Conservation (phyloP, 139 green algal species). For the Closterium sp. region DNA sequence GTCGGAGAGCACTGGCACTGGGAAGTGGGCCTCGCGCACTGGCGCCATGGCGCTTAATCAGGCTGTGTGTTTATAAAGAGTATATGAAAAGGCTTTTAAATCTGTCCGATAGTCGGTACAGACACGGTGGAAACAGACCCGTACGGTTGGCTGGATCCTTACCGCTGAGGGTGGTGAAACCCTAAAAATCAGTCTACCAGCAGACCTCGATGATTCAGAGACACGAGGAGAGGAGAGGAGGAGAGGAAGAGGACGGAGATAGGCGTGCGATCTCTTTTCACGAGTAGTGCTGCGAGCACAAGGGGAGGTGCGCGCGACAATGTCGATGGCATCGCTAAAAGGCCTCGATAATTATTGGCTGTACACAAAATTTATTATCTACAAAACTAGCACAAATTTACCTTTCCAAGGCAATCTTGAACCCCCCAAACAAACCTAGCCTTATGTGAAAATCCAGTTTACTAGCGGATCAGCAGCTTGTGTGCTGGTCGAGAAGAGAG, state of each 20-base stretch:
- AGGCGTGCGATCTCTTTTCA: neutral
- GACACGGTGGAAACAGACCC: neutral
- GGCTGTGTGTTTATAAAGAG: too few species aligned
- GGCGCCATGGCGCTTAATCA: neutral
- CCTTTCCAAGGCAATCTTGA: too few species aligned
- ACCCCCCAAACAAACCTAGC: too few species aligned
- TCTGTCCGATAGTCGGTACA: neutral
- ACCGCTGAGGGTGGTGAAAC: neutral
- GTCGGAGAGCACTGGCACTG: constrained; percentile 75
- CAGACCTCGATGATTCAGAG: too few species aligned
- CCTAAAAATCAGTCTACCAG: too few species aligned
- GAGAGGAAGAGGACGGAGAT: neutral
- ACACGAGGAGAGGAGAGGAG: too few species aligned
- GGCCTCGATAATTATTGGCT: too few species aligned
- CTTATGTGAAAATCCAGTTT: neutral
- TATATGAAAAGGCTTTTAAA: too few species aligned
- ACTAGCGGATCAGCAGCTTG: constrained; percentile 19
- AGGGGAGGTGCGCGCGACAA: neutral
- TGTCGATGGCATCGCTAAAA: neutral
- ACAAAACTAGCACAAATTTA: too few species aligned
- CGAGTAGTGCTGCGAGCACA: neutral
- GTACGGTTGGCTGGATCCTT: neutral
- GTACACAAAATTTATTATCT: too few species aligned
- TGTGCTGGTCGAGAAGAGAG: constrained; percentile 19
- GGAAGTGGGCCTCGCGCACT: constrained; percentile 20